These are phyloP conservation scores for Casaregolazyma lundiana DNA, from an alignment of 1,139 yeast species.

Conservation along the genomic window DNA sequence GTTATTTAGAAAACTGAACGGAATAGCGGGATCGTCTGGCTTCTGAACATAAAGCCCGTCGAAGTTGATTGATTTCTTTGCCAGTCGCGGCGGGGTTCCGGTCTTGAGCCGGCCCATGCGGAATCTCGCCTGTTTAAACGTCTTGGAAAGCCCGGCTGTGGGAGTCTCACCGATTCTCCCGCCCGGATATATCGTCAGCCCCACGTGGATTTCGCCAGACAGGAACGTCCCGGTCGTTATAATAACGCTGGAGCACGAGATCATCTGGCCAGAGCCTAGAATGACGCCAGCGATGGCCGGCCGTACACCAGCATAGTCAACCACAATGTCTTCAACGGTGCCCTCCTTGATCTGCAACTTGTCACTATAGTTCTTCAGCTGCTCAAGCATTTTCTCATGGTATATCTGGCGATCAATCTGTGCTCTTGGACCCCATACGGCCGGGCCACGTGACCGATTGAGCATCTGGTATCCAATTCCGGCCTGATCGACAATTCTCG, in stretches of 20 bases:
- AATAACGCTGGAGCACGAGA: conserved; percentile 64
- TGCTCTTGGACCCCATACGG: conserved; percentile 98
- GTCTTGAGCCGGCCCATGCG: conserved; percentile 86
- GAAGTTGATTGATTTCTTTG: conserved; percentile 67
- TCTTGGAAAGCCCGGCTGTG: conserved; percentile 80
- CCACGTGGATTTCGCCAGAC: conserved; percentile 92
- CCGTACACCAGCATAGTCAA: conserved; percentile 41
- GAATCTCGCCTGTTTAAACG: conserved; percentile 74
- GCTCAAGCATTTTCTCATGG: conserved; percentile 71
- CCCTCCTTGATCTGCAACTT: conserved; percentile 63
- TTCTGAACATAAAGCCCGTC: conserved; percentile 55
- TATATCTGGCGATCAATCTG: conserved; percentile 88
- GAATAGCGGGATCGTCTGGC: conserved; percentile 76
- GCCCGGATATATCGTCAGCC: conserved; percentile 71
- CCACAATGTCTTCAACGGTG: conserved; percentile 79
- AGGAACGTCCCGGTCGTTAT: conserved; percentile 95
- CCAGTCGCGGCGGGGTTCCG: conserved; percentile 93
- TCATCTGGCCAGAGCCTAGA: conserved; percentile 58
- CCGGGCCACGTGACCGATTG: conserved; percentile 88
- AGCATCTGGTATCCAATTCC: conserved; percentile 89
- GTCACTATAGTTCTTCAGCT: conserved; percentile 48
- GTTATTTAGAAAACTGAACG: conserved; percentile 86
- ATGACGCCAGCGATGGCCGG: conserved; percentile 57
- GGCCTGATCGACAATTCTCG: conserved; percentile 79
- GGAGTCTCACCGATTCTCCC: conserved; percentile 94